Conservation (phyloP, 441 rosid species). For the Pelargonium citronellum region DNA sequence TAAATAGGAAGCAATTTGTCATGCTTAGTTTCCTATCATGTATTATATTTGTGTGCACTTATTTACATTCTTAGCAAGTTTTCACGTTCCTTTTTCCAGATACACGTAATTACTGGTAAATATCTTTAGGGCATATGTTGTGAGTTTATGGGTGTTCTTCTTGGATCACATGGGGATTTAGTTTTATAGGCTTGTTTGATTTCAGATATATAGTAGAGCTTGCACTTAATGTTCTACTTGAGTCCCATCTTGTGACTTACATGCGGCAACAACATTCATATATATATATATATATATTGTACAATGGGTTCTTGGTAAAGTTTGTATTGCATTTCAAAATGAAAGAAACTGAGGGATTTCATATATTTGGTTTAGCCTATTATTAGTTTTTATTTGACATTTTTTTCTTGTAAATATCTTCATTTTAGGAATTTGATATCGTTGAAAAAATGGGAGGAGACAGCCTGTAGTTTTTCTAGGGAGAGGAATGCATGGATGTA, state of each 20-base stretch:
- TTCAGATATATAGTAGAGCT: background rate
- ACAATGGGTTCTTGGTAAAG: constrained; percentile 5
- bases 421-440: constrained; percentile 21
- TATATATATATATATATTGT: background rate
- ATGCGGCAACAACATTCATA: background rate
- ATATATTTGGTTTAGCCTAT: background rate
- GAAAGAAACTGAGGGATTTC: background rate
- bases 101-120: too few relatives aligned
- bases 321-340: background rate
- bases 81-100: too few relatives aligned
- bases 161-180: constrained; percentile 5
- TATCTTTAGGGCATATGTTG: background rate
- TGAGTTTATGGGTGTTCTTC: background rate
- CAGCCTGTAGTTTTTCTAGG: constrained; percentile 31
- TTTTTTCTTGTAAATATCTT: constrained; percentile 1
- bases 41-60: background rate
- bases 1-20: background rate
- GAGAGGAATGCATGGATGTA: constrained; percentile 72
- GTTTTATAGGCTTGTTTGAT: background rate
- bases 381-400: constrained; percentile 4
- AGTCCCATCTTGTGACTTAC: background rate
- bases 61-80: too few relatives aligned
- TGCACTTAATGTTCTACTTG: background rate
- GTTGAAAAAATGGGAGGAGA: constrained; percentile 38
- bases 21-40: background rate